Conservation (phyloP, 192 early-diverging fungal species). For the Coemansia sp. region DNA sequence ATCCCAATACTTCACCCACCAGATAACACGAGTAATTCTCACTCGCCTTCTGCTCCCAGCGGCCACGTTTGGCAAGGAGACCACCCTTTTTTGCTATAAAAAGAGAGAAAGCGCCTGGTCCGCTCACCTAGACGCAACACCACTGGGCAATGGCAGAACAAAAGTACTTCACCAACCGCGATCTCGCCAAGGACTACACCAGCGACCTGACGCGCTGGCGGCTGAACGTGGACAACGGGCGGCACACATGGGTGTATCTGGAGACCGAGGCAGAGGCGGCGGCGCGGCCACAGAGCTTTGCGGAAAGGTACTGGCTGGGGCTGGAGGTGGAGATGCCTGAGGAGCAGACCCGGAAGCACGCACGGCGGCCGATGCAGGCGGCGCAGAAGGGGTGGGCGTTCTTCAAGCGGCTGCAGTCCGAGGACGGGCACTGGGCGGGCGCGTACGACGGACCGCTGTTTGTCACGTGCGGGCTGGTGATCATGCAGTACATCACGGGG, state of each 20-base stretch:
- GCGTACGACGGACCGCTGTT: constrained; percentile 99
- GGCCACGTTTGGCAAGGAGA: too few species aligned
- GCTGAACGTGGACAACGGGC: constrained; percentile 78
- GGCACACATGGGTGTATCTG: constrained; percentile 90
- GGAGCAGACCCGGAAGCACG: constrained; percentile 29
- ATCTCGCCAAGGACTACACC: constrained; percentile 30
- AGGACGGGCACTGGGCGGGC: constrained; percentile 94
- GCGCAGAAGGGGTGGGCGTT: constrained; percentile 94
- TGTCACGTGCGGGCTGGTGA: constrained; percentile 86
- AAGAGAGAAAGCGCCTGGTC: too few species aligned
- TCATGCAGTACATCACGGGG: constrained; percentile 85
- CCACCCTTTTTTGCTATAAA: too few species aligned
- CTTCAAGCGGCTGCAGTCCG: constrained; percentile 81
- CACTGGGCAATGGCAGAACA: constrained; percentile 31
- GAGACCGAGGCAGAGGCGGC: constrained; percentile 22
- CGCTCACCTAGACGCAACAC: too few species aligned
- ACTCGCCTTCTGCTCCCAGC: too few species aligned
- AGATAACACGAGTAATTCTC: too few species aligned
- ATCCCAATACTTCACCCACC: too few species aligned
- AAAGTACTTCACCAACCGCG: constrained; percentile 44
- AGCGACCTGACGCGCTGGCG: constrained; percentile 89
- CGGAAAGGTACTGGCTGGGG: constrained; percentile 91
- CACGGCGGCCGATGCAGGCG: constrained; percentile 72
- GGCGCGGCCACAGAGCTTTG: constrained; percentile 70
- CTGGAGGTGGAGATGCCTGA: constrained; percentile 58